Evolutionary conservation across 2,329 filamentous ascomycete genomes (phyloP).

Genomic region (Diaporthe aspalathi): DNA sequence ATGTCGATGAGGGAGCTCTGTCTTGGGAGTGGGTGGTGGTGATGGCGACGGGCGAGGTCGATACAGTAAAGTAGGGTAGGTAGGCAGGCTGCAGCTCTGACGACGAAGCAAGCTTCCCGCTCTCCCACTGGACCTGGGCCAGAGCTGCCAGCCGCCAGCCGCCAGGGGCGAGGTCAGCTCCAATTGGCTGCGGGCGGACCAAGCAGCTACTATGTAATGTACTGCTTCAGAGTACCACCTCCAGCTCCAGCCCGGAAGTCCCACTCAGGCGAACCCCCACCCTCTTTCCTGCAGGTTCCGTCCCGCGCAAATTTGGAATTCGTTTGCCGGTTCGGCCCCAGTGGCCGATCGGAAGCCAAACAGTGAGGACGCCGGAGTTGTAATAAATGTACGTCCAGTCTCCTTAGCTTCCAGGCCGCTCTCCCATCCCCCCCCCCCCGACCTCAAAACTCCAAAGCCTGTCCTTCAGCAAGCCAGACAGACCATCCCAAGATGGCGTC

Average conservation of each 20-base stretch:
- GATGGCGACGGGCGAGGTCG: not conserved
- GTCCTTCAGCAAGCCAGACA: not conserved
- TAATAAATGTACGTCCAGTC: constrained; percentile 2
- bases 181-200: constrained; percentile 33
- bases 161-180: constrained; percentile 22
- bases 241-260: not conserved
- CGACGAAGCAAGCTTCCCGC: constrained; percentile 39
- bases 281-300: constrained; percentile 5
- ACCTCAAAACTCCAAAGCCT: not conserved
- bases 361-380: constrained; percentile 4
- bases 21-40: constrained; percentile 26
- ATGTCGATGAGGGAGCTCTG: constrained; percentile 31
- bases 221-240: not conserved
- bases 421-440: not conserved
- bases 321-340: constrained; percentile 21
- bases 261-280: not conserved
- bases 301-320: constrained; percentile 32
- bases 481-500: constrained; percentile 35
- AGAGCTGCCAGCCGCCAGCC: constrained; percentile 29
- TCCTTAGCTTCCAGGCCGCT: not conserved
- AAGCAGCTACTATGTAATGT: not conserved
- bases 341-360: constrained; percentile 15
- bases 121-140: not conserved
- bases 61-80: not conserved
- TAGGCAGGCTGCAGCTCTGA: constrained; percentile 43